phyloP scores from a whole-genome alignment of 2,329 filamentous ascomycete genomes.

The Berkeleyomyces rouxiae region DNA sequence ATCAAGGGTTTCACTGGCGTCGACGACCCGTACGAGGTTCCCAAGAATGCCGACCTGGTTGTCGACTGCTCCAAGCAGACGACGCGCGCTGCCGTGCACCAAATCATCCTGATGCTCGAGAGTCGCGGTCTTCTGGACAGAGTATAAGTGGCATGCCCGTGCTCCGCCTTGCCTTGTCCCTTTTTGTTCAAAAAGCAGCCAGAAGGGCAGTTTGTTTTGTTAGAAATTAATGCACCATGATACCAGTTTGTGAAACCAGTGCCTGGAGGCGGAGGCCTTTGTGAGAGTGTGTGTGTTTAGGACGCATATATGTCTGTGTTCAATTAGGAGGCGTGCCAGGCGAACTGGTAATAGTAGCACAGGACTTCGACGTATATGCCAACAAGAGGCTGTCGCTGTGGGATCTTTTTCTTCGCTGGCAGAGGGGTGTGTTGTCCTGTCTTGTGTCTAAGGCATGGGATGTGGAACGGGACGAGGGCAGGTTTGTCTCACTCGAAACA shows the following conservation, averaged over 20 bases:
- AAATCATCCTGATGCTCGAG: conserved; percentile 89
- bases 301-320: too few relatives aligned
- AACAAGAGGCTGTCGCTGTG: too few relatives aligned
- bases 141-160: conserved; percentile 22
- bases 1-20: conserved; percentile 98
- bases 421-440: too few relatives aligned
- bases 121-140: conserved; percentile 72
- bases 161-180: neutral
- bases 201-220: conserved; percentile 1
- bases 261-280: neutral
- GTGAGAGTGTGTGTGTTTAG: neutral
- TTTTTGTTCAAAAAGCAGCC: neutral
- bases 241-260: conserved; percentile 1
- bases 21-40: conserved; percentile 87
- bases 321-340: too few relatives aligned
- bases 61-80: conserved; percentile 77
- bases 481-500: too few relatives aligned
- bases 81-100: conserved; percentile 85
- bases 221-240: conserved; percentile 11
- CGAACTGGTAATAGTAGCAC: too few relatives aligned
- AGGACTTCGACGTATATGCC: too few relatives aligned
- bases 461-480: too few relatives aligned
- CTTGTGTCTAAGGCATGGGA: too few relatives aligned
- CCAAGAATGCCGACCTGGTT: conserved; percentile 62
- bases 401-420: too few relatives aligned